Conservation (phyloP, 2,329 filamentous ascomycete species). For the Albifimbria verrucaria region DNA sequence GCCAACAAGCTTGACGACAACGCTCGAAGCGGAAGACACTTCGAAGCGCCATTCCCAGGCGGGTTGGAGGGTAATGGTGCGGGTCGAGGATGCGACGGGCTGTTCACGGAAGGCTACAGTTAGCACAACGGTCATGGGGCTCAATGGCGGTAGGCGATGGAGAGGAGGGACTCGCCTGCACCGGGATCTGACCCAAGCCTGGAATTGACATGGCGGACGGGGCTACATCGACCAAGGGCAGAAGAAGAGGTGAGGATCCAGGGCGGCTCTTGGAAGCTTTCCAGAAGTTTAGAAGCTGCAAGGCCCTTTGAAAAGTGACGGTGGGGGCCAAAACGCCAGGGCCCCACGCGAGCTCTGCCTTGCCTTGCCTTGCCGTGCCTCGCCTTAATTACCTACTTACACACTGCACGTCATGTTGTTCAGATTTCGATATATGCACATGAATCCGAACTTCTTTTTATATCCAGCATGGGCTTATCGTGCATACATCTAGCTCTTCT, state of each 20-base stretch:
- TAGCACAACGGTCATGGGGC: slow-evolving; percentile 11
- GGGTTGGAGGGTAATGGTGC: slow-evolving; percentile 52
- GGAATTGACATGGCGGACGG: slow-evolving; percentile 64
- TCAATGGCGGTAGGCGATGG: background rate
- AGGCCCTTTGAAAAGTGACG: no score
- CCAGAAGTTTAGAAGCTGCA: slow-evolving; percentile 22
- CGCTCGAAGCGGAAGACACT: slow-evolving; percentile 48
- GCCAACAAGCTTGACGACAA: slow-evolving; percentile 61
- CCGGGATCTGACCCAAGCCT: slow-evolving; percentile 66
- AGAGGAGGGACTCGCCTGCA: slow-evolving; percentile 44
- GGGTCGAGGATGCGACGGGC: slow-evolving; percentile 37
- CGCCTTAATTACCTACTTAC: no score
- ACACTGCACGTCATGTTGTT: no score
- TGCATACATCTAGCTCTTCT: no score
- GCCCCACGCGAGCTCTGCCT: no score
- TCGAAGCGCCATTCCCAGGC: slow-evolving; percentile 79
- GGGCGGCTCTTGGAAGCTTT: slow-evolving; percentile 20
- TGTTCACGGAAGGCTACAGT: slow-evolving; percentile 11
- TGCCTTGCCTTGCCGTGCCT: no score
- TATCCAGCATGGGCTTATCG: no score
- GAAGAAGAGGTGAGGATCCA: slow-evolving; percentile 6
- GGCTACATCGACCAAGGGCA: slow-evolving; percentile 27
- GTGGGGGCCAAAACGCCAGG: no score
- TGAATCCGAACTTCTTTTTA: no score
- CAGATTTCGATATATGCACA: no score